A percentile compares a stretch with the other conserved stretches of the same genome.
Conservation (phyloP, 495 filamentous ascomycete species). For the Oleoguttula mirabilis region DNA sequence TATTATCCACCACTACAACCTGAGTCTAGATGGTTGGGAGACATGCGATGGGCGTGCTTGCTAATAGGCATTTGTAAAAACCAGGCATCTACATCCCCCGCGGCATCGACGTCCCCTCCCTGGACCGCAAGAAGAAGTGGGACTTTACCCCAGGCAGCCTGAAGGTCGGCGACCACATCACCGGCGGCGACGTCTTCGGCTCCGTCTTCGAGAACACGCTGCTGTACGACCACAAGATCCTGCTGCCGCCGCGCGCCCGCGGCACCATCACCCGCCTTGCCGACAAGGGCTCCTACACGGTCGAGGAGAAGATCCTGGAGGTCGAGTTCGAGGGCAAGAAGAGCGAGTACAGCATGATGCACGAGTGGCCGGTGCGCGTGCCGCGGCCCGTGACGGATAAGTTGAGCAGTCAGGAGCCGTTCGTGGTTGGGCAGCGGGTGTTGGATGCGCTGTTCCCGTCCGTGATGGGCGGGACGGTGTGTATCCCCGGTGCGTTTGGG, state of each 20-base stretch:
- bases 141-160: constrained; percentile 69
- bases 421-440: constrained; percentile 93
- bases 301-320: constrained; percentile 89
- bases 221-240: constrained; percentile 85
- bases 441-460: constrained; percentile 95
- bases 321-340: constrained; percentile 95
- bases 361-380: constrained; percentile 97
- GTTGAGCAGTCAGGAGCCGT: constrained; percentile 71
- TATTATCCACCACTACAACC: background rate
- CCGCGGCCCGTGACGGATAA: constrained; percentile 84
- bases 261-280: constrained; percentile 88
- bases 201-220: constrained; percentile 92
- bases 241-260: constrained; percentile 79
- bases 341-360: constrained; percentile 91
- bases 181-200: constrained; percentile 90
- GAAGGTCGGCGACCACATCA: constrained; percentile 94
- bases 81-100: constrained; percentile 89
- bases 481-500: constrained; percentile 96
- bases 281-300: constrained; percentile 80
- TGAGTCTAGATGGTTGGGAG: background rate
- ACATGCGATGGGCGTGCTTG: too few species aligned
- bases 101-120: constrained; percentile 76
- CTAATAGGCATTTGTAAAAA: too few species aligned
- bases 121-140: constrained; percentile 85
- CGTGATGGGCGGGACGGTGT: constrained; percentile 93